Evolutionary conservation across 1,139 yeast genomes (phyloP).

Genomic region (Scheffersomyces parashehatae): DNA sequence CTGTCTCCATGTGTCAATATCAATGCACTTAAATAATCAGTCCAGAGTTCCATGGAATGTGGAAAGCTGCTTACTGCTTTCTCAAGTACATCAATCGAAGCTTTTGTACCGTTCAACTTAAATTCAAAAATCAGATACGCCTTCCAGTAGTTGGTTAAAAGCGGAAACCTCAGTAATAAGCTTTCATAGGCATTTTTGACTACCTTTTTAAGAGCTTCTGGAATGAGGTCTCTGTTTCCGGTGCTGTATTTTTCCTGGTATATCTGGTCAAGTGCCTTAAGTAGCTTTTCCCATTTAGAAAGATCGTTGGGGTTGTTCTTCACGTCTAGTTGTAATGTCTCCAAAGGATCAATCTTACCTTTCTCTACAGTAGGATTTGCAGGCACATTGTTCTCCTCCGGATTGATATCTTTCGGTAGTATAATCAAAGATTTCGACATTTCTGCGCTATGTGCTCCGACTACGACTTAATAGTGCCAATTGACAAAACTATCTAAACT

Average conservation of each 20-base stretch:
- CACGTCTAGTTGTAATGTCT: background rate
- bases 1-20: constrained; percentile 30
- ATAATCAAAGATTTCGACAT: no score
- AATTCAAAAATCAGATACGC: constrained; percentile 54
- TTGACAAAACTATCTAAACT: no score
- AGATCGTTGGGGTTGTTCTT: constrained; percentile 18
- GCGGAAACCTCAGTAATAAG: constrained; percentile 54
- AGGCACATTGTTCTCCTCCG: no score
- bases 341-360: background rate
- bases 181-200: constrained; percentile 22
- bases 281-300: constrained; percentile 31
- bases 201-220: constrained; percentile 21
- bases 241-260: constrained; percentile 13
- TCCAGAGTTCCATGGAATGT: constrained; percentile 64
- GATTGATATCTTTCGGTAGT: no score
- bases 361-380: no score
- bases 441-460: no score
- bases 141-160: constrained; percentile 62
- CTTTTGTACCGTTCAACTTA: constrained; percentile 53
- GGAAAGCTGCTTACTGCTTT: constrained; percentile 53
- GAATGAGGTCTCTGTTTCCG: constrained; percentile 10
- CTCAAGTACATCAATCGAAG: constrained; percentile 49
- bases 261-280: constrained; percentile 22
- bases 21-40: constrained; percentile 57
- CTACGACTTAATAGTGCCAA: no score